Evolutionary conservation across 805 yeast species (phyloP), one percentile per base, ranked within the genome.

Genomic region (Suhomyces tanzawaensis): DNA sequence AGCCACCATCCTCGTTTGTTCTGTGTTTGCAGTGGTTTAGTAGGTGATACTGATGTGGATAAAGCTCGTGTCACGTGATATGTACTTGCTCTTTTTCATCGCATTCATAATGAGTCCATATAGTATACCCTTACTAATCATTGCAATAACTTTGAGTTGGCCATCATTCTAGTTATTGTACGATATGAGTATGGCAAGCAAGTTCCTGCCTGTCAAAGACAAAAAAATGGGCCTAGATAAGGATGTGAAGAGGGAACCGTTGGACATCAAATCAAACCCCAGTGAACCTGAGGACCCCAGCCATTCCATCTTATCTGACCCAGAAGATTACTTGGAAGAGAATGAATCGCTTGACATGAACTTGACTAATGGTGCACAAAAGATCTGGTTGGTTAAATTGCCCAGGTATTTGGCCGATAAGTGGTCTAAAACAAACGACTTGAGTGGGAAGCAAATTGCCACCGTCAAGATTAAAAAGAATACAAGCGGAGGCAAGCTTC

Each of bases 341-440:
- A 70, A 83, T 51, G 95, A 84, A 62, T 73, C 86, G 11, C 71
- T 90, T 21, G 95, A 93, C 58, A 69, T 93, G 60, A 86, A 89
- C 55, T 62, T 89, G 36, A 45, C 70, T 1, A 66, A 70, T 21
- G 77, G 82, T 12, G 71, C 64, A 33, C 82, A 84, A 52, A 88
- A 88, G 49, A 82, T 93, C 29, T 93, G 98, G 99, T 69, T 93
- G 16, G 95, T 93, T 17, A 78, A 93, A 50, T 66, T 93, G 53
- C 98, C 99, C 1, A 80, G 86, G 54, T 88, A 88, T 53, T 66
- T 93, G 44, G 84, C 95, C 21, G 86, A 82, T 28, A 72, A 77
- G 47, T 88, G 97, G 95, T 74, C 80, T 37, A 73, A 82, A 19
- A 41, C 76, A 37, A 77, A 71, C 17, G 65, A 67, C 30, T 62